A percentile compares a stretch with the other conserved stretches of the same genome.
These are phyloP conservation scores for Onygenales sp. DNA, from an alignment of 2,329 filamentous ascomycete species.

Conservation along the genomic window DNA sequence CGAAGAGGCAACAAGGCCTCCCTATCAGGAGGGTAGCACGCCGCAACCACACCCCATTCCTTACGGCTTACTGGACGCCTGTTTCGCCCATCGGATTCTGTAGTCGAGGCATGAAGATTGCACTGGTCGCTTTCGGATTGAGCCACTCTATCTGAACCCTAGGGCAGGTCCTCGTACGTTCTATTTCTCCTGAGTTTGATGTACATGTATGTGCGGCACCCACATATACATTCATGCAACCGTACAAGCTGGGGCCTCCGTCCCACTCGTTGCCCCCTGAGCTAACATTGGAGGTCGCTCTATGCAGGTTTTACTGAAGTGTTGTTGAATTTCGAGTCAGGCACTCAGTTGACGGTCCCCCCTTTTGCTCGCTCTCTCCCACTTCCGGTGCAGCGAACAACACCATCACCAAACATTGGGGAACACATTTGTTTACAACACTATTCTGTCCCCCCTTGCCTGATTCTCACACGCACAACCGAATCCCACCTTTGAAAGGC, in stretches of 20 bases:
- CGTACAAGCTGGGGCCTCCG: background rate
- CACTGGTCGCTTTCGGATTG: background rate
- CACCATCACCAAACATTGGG: background rate
- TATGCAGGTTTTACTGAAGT: background rate
- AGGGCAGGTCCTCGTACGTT: background rate
- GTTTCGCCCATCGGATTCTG: background rate
- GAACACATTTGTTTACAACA: background rate
- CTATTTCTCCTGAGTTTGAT: no score
- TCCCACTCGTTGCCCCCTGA: background rate
- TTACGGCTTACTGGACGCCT: background rate
- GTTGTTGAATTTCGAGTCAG: slow-evolving; percentile 1
- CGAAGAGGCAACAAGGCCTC: background rate
- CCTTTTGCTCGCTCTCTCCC: background rate
- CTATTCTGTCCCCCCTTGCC: background rate
- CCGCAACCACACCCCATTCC: background rate
- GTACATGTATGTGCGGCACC: no score
- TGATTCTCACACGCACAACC: background rate
- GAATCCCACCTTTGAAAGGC: background rate
- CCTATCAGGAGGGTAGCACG: background rate
- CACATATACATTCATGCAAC: background rate
- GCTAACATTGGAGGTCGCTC: background rate
- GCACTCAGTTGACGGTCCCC: background rate
- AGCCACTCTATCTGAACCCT: background rate
- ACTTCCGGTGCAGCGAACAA: background rate
- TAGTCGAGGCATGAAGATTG: slow-evolving; percentile 3